phyloP scores from a whole-genome alignment of 441 rosid species.

The Croton setiger region DNA sequence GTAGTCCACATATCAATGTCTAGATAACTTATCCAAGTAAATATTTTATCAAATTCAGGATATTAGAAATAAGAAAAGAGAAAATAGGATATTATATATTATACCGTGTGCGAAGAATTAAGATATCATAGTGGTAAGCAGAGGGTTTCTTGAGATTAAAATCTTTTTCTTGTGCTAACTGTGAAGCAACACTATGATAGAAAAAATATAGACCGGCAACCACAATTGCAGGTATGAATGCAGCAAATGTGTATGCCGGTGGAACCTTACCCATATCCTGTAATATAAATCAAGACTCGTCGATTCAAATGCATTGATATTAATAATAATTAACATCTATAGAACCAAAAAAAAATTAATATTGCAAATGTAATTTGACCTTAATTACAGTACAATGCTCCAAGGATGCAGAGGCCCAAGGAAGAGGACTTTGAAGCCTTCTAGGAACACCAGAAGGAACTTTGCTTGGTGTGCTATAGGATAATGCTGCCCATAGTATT shows the following conservation, averaged over 20 bases:
- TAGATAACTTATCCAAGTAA: constrained; percentile 17
- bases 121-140: constrained; percentile 75
- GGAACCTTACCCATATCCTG: constrained; percentile 79
- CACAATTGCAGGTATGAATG: constrained; percentile 71
- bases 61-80: background rate
- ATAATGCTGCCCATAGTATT: constrained; percentile 35
- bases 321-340: background rate
- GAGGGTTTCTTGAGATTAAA: constrained; percentile 75
- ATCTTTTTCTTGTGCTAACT: constrained; percentile 79
- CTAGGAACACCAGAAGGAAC: constrained; percentile 40
- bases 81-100: background rate
- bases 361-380: constrained; percentile 9
- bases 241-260: constrained; percentile 46
- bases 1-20: constrained; percentile 72
- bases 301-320: background rate
- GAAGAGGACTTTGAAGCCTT: constrained; percentile 26
- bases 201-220: constrained; percentile 79
- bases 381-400: constrained; percentile 23
- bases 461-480: constrained; percentile 23
- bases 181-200: constrained; percentile 79
- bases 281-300: constrained; percentile 17
- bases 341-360: background rate
- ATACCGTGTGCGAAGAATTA: constrained; percentile 60
- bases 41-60: background rate
- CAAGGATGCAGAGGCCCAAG: constrained; percentile 22